Base-by-base conservation (phyloP, 78 protist genomes). In the Dictyostelium discoideum region DNA sequence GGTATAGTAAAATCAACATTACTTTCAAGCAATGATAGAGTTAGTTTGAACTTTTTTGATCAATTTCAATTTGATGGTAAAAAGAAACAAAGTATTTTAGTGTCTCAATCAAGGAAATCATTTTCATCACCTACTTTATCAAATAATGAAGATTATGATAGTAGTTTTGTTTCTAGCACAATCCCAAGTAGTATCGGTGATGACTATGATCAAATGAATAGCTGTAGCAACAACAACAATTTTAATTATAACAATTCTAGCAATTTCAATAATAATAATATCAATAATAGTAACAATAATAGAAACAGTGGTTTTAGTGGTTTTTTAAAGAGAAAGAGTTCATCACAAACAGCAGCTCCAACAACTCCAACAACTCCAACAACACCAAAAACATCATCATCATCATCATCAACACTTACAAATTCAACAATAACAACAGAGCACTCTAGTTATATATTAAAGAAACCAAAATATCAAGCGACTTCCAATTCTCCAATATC, bases 11-110 rank as follows among this genome's bases (percentile, higher is more conserved):
- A 18, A 76, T 40, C 78, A 76, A 57, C 67, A 40, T 11, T 79
- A 54, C 14, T 67, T 24, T 16, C n/a, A 4, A 50, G 44, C 20
- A 90, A 82, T 18, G 76, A 90, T 16, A 80, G 95, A 73, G 50
- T 90, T n/a, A 90, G 89, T 54, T 11, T 90, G 32, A 82, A 72
- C 37, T 65, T 82, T n/a, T 90, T 90, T 37, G 88, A 90, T 54
- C 87, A 90, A 54, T 90, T 90, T 83, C 65, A 81, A 54, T 82
- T 81, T 9, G 74, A 40, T 69, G 85, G 92, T 22, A 80, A 72
- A 60, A 90, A 72, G 24, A 82, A 90, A 57, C 76, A 82, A 82
- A 82, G 95, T 54, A 5, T 54, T 22, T 46, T 82, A 13, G 14
- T 78, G 5, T n/a, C 48, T 3, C 39, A 32, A 74, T 13, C 81